A percentile compares a stretch with the other conserved stretches of the same genome.
Conservation (phyloP, 306 rosid genomes). For the Aeschynomene evenia region DNA sequence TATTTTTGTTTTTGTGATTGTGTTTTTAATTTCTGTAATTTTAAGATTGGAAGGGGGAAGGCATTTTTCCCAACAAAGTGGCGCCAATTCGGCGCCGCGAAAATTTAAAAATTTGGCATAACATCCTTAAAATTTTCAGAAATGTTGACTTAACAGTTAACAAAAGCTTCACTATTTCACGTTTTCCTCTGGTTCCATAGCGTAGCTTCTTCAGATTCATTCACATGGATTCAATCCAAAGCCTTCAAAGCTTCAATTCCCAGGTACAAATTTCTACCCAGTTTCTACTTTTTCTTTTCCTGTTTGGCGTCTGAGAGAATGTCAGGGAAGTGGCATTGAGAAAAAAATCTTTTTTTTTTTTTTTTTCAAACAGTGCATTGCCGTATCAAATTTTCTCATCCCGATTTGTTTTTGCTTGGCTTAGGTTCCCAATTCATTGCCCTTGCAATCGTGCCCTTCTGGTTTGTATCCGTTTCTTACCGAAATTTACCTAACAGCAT, state of each 20-base stretch:
- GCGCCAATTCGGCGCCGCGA: slow-evolving; percentile 29
- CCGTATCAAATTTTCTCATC: background rate
- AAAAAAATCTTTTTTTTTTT: background rate
- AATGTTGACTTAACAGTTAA: background rate
- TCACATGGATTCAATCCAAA: slow-evolving; percentile 41
- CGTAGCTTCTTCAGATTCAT: background rate
- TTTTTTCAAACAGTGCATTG: background rate
- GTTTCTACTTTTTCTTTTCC: background rate
- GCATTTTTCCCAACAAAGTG: background rate
- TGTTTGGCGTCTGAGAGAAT: slow-evolving; percentile 33
- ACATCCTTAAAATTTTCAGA: background rate
- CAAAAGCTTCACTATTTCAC: background rate
- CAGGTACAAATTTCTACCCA: slow-evolving; percentile 42
- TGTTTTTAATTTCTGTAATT: too few species aligned
- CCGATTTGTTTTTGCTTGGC: background rate
- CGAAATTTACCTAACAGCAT: background rate
- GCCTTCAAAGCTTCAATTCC: slow-evolving; percentile 26
- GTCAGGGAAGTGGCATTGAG: background rate
- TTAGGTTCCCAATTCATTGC: slow-evolving; percentile 41
- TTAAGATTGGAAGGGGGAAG: too few species aligned
- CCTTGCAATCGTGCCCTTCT: slow-evolving; percentile 48
- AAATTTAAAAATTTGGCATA: background rate
- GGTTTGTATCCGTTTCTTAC: slow-evolving; percentile 44
- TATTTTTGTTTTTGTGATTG: too few species aligned
- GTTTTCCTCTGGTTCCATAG: background rate